Evolutionary conservation across 495 filamentous ascomycete genomes (phyloP).

Genomic region (Talaromyces wortmannii): DNA sequence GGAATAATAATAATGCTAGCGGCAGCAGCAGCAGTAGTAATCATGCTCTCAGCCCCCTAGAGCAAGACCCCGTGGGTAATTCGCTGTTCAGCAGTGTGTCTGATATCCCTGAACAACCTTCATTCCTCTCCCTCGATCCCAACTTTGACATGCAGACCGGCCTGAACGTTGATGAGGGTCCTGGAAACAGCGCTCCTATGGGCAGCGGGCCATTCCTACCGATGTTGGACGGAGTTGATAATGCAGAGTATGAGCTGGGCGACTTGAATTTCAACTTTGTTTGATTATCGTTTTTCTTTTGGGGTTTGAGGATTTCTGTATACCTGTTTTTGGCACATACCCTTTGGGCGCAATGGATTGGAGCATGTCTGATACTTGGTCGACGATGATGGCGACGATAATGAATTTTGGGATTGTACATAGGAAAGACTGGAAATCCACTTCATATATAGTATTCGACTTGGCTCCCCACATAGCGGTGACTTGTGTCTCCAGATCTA

Average conservation of each 20-base stretch:
- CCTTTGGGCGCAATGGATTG: neutral
- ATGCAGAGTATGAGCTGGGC: neutral
- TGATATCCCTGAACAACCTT: slow-evolving; percentile 5
- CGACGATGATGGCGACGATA: neutral
- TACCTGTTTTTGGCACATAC: neutral
- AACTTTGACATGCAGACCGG: neutral
- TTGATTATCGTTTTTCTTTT: neutral
- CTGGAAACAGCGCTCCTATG: neutral
- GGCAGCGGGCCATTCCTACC: neutral
- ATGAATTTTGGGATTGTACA: neutral
- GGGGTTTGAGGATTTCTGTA: neutral
- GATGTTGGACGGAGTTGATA: neutral
- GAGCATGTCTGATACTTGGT: neutral
- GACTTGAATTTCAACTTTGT: neutral
- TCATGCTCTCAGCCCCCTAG: neutral
- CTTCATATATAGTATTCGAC: too few species aligned
- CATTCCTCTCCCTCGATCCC: slow-evolving; percentile 2
- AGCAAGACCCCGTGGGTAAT: neutral
- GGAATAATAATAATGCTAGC: neutral
- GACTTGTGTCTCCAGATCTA: too few species aligned
- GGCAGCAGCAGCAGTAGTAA: neutral
- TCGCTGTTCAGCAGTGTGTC: slow-evolving; percentile 1
- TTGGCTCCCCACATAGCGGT: too few species aligned
- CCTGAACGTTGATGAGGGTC: neutral
- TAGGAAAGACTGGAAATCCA: neutral